Evolutionary conservation across 2,329 filamentous ascomycete species (phyloP), one percentile per base, ranked within the genome.

Genomic region (Aspergillus glaucus): DNA sequence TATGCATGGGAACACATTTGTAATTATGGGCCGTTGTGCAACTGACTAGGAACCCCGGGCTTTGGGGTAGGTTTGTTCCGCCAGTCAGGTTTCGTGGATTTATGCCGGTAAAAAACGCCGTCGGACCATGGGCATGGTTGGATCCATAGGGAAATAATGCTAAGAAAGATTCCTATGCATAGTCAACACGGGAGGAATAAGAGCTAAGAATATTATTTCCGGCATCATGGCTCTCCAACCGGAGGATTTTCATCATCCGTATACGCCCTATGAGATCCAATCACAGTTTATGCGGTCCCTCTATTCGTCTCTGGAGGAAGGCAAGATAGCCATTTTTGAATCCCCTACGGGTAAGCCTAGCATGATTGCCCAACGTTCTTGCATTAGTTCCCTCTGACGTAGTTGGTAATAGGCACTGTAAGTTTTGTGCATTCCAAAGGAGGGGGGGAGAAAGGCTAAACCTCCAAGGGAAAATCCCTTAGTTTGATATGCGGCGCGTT

Each of bases 401-500:
- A 49, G 49, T 49, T 40, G 28, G 21, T 22, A 40, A 30, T 55
- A 74, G 72, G 72, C 52, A 75, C 71, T 56, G 70, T 74, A 62
- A 62, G 69, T 60, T 36, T 48, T 47, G 34, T 6, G 21, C 19
- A 41, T 14, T 19, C 39, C 39, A 41, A 41, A 21, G 39, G 9
- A 10, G 12, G 3, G 7, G 19, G 2, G 2, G 4, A 9, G 9
- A 7, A 22, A 24, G 17, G 22, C 50, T 52, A 47, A 53, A 44
- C 10, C 44, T 48, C 43, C 9, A 54, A 87, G 77, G 91, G 91
- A 41, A 96, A 96, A 78, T 95, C 91, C 1, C 71, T 96, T 41
- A 95, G 91, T 55, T 76, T 96, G 24, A 93, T 96, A 54, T 96
- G 91, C 64, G 87, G 86, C 37, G 85, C 90, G 5, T 68, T 96